Evolutionary conservation across 2,329 filamentous ascomycete genomes (phyloP), one percentile per base, ranked within the genome.

Genomic region (Alternaria gansuensis): DNA sequence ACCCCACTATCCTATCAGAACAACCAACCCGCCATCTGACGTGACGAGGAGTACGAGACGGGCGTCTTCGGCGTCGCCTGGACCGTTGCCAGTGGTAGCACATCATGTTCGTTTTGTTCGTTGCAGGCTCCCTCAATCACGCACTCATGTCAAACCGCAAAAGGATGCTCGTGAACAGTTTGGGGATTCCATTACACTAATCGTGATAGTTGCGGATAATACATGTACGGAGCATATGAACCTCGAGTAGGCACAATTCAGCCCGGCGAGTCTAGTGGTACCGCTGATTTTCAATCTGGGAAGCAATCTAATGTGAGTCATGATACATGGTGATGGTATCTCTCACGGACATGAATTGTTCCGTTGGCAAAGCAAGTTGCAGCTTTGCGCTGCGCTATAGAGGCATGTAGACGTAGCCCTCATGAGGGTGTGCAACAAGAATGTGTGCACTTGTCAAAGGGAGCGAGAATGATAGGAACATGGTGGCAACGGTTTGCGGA

Each of bases 331-430:
- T 57, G 62, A 57, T 63, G 40, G 73, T 70, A 74, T 73, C 71
- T 71, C 69, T 71, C 74, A 76, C 74, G 72, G 73, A 74, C 73
- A 76, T 77, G 68, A 62, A 67, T 64, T 68, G 74, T 73, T 75
- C 73, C 74, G 58, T 54, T 49, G 36, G 10, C 50, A 48, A 48
- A 48, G 29, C 44, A 4, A 34, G 0, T 48, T 36, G 34, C 50
- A 6, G 36, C 37, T 43, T 26, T 17, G 37, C 28, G 5, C 26
- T n/a, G 21, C 28, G 28, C 50, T 11, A 31, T 17, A 7, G 0
- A 26, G 9, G 31, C 28, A 21, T n/a, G 33, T 24, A 17, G 11
- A 24, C 10, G 24, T 31, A 5, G 31, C 33, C 23, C 28, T 26
- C 40, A 17, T 9, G 11, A 34, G 23, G n/a, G 48, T 34, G 23